Evolutionary conservation across 139 green algal genomes (phyloP).

Genomic region (Deuterostichococcus epilithicus): DNA sequence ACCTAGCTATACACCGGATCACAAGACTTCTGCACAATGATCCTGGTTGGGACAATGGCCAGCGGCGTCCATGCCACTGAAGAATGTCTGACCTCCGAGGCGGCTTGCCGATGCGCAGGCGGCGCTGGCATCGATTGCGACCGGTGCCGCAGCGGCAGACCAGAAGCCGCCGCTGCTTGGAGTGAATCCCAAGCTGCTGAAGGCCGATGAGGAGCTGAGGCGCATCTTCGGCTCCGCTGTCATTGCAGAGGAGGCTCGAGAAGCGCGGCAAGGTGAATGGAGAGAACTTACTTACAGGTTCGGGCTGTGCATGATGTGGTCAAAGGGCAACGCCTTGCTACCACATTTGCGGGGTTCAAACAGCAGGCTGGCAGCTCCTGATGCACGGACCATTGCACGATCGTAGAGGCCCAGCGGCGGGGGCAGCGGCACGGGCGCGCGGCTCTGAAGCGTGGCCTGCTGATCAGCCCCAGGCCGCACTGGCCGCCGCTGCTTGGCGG

Average conservation of each 20-base stretch:
- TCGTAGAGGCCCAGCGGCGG: conserved; percentile 15
- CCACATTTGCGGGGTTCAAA: too few relatives aligned
- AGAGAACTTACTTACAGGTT: background rate
- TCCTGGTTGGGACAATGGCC: too few relatives aligned
- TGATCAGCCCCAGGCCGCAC: conserved; percentile 62
- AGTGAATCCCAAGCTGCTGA: conserved; percentile 53
- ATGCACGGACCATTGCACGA: too few relatives aligned
- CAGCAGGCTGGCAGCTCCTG: background rate
- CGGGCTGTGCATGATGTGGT: background rate
- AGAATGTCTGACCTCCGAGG: too few relatives aligned
- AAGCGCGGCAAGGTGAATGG: conserved; percentile 23
- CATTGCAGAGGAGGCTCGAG: conserved; percentile 48
- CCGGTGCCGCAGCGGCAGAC: background rate
- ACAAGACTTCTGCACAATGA: too few relatives aligned
- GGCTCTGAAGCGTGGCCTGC: conserved; percentile 39
- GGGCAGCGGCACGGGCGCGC: conserved; percentile 29
- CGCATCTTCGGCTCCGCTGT: conserved; percentile 78
- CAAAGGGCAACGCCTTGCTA: background rate
- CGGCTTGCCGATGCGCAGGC: background rate
- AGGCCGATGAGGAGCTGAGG: conserved; percentile 71
- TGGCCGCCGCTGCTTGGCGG: conserved; percentile 51
- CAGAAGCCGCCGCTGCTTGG: conserved; percentile 43
- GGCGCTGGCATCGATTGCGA: background rate
- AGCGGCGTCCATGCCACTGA: too few relatives aligned
- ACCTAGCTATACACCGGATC: too few relatives aligned